Percentiles rank a stretch among this genome's conserved stretches.
Conservation (phyloP, 208 protist genomes). For the Wallacemonas sp. region DNA sequence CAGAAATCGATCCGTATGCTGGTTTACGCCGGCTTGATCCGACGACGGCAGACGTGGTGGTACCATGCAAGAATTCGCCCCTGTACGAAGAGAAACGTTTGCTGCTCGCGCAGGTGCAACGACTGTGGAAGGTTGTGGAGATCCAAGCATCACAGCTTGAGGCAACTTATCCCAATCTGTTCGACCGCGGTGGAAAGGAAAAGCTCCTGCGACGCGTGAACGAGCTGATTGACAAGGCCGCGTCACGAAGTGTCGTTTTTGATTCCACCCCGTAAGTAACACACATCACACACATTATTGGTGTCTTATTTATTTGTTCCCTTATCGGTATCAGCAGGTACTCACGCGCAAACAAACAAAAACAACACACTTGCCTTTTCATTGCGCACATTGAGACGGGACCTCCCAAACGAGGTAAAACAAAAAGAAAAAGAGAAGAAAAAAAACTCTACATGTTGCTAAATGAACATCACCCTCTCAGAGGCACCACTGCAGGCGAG, state of each 20-base stretch:
- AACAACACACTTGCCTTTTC: too few species aligned
- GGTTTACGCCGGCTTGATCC: slow-evolving; percentile 19
- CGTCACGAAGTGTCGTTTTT: slow-evolving; percentile 74
- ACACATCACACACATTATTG: too few species aligned
- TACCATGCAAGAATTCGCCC: slow-evolving; percentile 53
- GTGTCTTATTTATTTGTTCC: too few species aligned
- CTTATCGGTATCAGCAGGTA: too few species aligned
- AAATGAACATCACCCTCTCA: too few species aligned
- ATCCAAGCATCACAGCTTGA: slow-evolving; percentile 65
- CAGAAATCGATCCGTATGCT: slow-evolving; percentile 44
- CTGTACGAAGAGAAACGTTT: slow-evolving; percentile 50
- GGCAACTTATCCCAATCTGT: slow-evolving; percentile 52
- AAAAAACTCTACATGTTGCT: too few species aligned
- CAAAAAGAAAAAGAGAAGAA: too few species aligned
- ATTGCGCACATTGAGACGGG: too few species aligned
- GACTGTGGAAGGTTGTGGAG: slow-evolving; percentile 60
- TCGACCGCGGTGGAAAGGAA: slow-evolving; percentile 61
- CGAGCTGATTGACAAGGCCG: slow-evolving; percentile 51
- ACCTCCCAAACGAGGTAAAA: too few species aligned
- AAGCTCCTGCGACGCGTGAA: slow-evolving; percentile 40
- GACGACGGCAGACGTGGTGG: slow-evolving; percentile 23
- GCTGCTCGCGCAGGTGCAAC: slow-evolving; percentile 44
- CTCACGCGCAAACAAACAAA: too few species aligned
- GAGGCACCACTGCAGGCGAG: too few species aligned
- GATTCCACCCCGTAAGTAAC: slow-evolving; percentile 12